These are phyloP conservation scores for Penicillium coprophilum DNA, from an alignment of 495 filamentous ascomycete species.

Conservation along the genomic window DNA sequence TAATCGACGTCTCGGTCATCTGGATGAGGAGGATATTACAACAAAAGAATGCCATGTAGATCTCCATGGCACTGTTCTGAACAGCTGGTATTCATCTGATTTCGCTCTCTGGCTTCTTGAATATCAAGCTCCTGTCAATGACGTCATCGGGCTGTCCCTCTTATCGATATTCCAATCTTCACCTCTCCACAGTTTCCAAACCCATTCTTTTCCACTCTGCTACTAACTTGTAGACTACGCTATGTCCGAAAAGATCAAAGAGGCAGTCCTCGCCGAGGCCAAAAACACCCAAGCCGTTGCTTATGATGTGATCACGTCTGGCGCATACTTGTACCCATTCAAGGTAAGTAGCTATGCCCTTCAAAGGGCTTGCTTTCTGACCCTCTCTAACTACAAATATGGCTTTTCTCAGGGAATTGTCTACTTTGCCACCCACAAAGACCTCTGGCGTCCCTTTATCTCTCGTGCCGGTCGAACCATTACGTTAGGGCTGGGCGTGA, in stretches of 20 bases:
- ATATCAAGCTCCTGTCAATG: neutral
- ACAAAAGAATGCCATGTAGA: no score
- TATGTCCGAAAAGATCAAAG: conserved; percentile 47
- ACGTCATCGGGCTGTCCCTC: neutral
- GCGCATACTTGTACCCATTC: conserved; percentile 83
- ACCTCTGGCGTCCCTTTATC: conserved; percentile 64
- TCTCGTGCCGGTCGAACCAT: conserved; percentile 67
- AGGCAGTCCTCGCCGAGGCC: conserved; percentile 43
- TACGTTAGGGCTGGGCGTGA: conserved; percentile 68
- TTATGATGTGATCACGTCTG: conserved; percentile 64
- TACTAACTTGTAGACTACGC: neutral
- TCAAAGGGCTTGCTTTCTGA: conserved; percentile 15
- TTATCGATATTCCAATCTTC: neutral
- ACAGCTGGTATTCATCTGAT: no score
- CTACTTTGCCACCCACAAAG: conserved; percentile 60
- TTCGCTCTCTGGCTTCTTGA: no score
- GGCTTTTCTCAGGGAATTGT: conserved; percentile 59
- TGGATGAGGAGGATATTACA: no score
- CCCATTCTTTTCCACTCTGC: neutral
- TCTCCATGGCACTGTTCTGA: no score
- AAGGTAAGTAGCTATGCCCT: conserved; percentile 52
- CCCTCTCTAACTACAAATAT: neutral
- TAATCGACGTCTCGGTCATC: no score
- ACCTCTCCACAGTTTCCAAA: neutral
- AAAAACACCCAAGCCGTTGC: conserved; percentile 45